Evolutionary conservation across 257 asterid species (phyloP), one percentile per base, ranked within the genome.

Genomic region (Rehmannia glutinosa): DNA sequence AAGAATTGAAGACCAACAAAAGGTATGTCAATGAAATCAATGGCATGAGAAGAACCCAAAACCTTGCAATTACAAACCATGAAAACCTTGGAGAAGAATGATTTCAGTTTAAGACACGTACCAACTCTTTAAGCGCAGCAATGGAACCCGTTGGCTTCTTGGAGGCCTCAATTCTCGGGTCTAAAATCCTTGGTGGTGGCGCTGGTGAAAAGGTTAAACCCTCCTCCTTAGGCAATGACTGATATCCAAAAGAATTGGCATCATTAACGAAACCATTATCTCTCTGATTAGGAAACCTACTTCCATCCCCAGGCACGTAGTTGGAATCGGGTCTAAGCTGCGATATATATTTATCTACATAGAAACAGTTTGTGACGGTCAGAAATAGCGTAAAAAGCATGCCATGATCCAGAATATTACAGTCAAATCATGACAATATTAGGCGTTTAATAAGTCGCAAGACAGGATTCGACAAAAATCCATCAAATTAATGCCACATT

Each of bases 41-140:
- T 16, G 63, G 66, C 28, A 59, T 4, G 64, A 28, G 38, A 66
- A 70, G 59, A 23, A 20, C n/a, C 43, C 32, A 54, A 72, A 63
- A 66, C 42, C 39, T 50, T 57, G 64, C 52, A 20, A 59, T n/a
- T 69, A 43, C 57, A 12, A 6, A 25, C 28, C 41, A 41, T 55
- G 46, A 50, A 57, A 41, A 33, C 46, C 39, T 41, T 45, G 57
- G 43, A 58, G 24, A 60, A 4, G 16, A 68, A 36, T 19, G 21
- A n/a, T 51, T 61, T 62, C 39, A 38, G 54, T 33, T 56, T 41
- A 35, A 28, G 55, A 27, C 32, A 76, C 87, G 68, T 83, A 94
- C 99, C 5, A 91, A 80, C 65, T 91, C 99, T 73, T 83, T 81
- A 63, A 91, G 91, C 4, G 87, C 88, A 59, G 83, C 75, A 35